Evolutionary conservation across 129 eudicot species (phyloP).

Genomic region (Tagetes patula): DNA sequence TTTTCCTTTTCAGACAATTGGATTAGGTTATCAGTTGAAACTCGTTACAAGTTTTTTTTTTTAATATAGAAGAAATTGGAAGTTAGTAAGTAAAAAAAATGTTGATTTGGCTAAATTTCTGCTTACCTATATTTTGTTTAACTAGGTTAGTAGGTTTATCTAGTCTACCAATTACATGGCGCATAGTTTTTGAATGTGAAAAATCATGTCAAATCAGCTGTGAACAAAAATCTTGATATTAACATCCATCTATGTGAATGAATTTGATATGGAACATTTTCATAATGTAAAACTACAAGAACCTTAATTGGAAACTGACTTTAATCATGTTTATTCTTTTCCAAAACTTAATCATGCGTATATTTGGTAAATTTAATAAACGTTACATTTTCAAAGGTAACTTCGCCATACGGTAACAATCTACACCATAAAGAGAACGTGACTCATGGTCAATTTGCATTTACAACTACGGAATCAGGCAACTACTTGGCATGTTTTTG

Average conservation of each 20-base stretch:
- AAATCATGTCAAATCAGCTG: not conserved
- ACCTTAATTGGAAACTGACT: not conserved
- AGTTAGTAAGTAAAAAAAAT: not conserved
- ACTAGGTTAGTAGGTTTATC: not conserved
- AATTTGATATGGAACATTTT: not conserved
- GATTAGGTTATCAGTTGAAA: not conserved
- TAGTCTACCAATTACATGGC: not conserved
- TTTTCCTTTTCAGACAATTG: not conserved
- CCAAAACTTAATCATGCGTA: constrained; percentile 3
- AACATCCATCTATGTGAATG: not conserved
- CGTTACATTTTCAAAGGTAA: constrained; percentile 50
- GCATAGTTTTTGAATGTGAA: not conserved
- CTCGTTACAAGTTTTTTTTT: not conserved
- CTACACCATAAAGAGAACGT: constrained; percentile 78
- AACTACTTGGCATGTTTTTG: constrained; percentile 83
- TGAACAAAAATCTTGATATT: not conserved
- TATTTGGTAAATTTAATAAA: not conserved
- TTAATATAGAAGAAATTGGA: not conserved
- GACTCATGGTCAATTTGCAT: constrained; percentile 87
- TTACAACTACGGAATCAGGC: constrained; percentile 78
- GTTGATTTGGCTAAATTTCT: not conserved
- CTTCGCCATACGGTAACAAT: constrained; percentile 83
- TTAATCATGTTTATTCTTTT: not conserved
- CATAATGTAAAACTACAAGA: not conserved
- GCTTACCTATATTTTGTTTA: not conserved